Base-by-base conservation (phyloP, 2,329 filamentous ascomycete genomes). In the Geoglossum cookeanum region DNA sequence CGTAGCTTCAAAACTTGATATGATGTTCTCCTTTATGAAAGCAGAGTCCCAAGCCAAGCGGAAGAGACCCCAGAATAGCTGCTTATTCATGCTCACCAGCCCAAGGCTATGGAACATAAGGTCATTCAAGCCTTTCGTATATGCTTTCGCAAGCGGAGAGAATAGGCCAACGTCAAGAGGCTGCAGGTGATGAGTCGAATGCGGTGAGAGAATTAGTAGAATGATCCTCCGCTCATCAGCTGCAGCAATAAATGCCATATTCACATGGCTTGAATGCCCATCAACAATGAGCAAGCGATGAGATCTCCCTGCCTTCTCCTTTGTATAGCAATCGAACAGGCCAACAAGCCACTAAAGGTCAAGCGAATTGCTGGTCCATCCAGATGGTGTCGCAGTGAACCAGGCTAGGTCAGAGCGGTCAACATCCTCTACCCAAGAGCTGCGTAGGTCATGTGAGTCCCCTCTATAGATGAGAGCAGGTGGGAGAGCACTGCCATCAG, bases 281-380 rank as follows among this genome's bases (percentile, higher is more conserved):
- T 60, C 59, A n/a, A 60, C n/a, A 35, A 60, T 55, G 27, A 60
- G 59, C 13, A 60, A 42, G 13, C 59, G 49, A 9, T 32, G 33
- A 11, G 37, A 42, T 42, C 39, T 58, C 37, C 39, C 58, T 55
- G 37, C 55, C 17, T 58, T 58, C 17, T 48, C 7, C 44, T 54
- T 60, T 55, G 56, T 60, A 32, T 51, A 17, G 11, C 29, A n/a
- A 45, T 60, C 45, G 47, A 60, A 60, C 30, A 60, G 30, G n/a
- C 39, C 39, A 33, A 49, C 32, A 4, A 60, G 49, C 58, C 58
- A 60, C 30, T 52, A 5, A 17, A 60, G 32, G n/a, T 53, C 57
- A 13, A 64, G 60, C 44, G 62, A 55, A 53, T 63, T 57, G 55
- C 59, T 59, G 22, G 58, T 64, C 61, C 58, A 63, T 44, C 60